Percentiles rank a stretch among this genome's conserved stretches.
These are phyloP conservation scores for Emergomyces orientalis DNA, from an alignment of 2,329 filamentous ascomycete species.

Conservation along the genomic window DNA sequence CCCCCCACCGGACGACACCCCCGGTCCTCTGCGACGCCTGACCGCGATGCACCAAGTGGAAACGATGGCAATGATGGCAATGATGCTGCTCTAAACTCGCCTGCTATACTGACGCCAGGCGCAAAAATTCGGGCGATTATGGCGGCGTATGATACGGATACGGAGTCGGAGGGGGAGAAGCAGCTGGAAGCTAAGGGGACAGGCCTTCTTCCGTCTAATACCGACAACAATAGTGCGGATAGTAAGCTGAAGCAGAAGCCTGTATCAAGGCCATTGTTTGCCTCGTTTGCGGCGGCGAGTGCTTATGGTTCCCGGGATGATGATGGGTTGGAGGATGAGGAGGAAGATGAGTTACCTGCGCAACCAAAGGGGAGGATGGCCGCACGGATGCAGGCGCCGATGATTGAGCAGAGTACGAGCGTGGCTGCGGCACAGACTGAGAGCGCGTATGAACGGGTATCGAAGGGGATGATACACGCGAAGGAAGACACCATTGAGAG, in stretches of 20 bases:
- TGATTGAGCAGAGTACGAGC: constrained; percentile 12
- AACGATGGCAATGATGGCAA: background rate
- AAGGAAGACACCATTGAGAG: background rate
- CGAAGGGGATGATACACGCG: background rate
- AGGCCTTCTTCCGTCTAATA: background rate
- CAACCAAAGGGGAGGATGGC: constrained; percentile 56
- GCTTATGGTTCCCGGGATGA: background rate
- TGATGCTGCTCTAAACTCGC: constrained; percentile 18
- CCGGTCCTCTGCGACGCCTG: background rate
- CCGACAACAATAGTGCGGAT: background rate
- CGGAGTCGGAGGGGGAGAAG: constrained; percentile 33
- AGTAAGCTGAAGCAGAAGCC: background rate
- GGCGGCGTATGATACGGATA: constrained; percentile 39
- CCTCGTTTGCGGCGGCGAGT: background rate
- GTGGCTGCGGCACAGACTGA: too few species aligned
- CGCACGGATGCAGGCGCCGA: constrained; percentile 46
- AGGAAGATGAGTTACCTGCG: constrained; percentile 37
- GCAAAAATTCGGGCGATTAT: constrained; percentile 43
- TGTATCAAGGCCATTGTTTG: background rate
- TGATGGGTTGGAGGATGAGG: constrained; percentile 33
- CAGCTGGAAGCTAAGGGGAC: background rate
- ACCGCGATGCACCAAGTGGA: background rate
- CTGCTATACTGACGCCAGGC: constrained; percentile 35
- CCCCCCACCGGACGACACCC: background rate
- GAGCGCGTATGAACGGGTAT: background rate